Conservation (phyloP, 192 early-diverging fungal species). For the Coemansia sp. region DNA sequence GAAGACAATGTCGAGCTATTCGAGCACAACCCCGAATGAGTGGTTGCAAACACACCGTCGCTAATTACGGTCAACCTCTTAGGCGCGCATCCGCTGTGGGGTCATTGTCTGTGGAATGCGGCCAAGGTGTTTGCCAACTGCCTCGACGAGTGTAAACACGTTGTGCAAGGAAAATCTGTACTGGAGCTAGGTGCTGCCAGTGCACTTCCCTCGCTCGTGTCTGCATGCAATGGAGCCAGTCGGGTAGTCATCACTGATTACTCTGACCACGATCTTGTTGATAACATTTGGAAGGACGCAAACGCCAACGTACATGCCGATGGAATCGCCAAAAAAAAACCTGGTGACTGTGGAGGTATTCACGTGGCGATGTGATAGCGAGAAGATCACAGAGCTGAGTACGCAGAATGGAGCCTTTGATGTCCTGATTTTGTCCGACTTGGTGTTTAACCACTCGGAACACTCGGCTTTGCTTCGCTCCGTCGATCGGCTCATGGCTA, state of each 20-base stretch:
- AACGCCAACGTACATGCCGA: slow-evolving; percentile 58
- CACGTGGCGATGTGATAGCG: slow-evolving; percentile 43
- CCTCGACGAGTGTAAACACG: no score
- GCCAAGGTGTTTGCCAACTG: no score
- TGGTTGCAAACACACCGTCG: slow-evolving; percentile 5
- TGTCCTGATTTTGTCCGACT: slow-evolving; percentile 81
- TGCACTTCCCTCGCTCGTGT: no score
- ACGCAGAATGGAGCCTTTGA: slow-evolving; percentile 57
- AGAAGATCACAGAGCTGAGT: slow-evolving; percentile 17
- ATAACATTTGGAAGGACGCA: slow-evolving; percentile 75
- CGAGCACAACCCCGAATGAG: slow-evolving; percentile 47
- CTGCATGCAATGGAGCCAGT: no score
- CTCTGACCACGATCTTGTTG: no score
- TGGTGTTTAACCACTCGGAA: slow-evolving; percentile 85
- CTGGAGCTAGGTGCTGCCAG: no score
- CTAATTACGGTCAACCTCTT: slow-evolving; percentile 62
- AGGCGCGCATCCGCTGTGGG: no score
- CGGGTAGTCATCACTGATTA: no score
- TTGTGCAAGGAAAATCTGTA: slow-evolving; percentile 63
- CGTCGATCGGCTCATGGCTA: slow-evolving; percentile 44
- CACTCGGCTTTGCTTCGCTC: no score
- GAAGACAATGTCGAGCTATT: slow-evolving; percentile 61
- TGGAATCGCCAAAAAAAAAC: slow-evolving; percentile 29
- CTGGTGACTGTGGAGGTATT: slow-evolving; percentile 33
- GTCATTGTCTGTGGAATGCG: no score